These are phyloP conservation scores for Mycosphaerella arachidis DNA, from an alignment of 2,329 filamentous ascomycete genomes.

Conservation along the genomic window DNA sequence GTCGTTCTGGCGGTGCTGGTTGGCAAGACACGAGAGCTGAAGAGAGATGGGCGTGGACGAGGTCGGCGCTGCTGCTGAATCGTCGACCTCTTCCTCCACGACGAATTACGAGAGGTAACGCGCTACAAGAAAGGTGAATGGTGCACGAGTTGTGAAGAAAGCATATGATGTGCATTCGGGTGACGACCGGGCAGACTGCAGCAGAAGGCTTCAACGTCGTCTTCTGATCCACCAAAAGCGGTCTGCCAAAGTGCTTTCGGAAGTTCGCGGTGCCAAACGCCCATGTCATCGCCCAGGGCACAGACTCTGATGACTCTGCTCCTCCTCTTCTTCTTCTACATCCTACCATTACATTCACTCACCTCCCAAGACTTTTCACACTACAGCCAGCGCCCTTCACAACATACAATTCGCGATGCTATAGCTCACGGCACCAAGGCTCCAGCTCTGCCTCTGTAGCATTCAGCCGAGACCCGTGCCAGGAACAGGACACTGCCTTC, in stretches of 20 bases:
- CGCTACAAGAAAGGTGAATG: background rate
- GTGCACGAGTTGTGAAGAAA: background rate
- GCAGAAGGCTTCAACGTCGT: background rate
- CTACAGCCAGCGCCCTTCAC: background rate
- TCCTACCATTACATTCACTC: background rate
- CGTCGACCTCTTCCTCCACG: background rate
- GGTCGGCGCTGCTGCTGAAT: background rate
- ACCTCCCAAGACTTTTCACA: background rate
- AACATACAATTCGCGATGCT: background rate
- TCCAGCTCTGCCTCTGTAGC: background rate
- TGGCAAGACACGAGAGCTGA: background rate
- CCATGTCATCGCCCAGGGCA: background rate
- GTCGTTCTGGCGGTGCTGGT: background rate
- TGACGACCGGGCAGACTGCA: background rate
- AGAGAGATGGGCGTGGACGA: background rate
- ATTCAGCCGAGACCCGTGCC: background rate
- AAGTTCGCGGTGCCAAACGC: background rate
- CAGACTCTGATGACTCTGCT: no score
- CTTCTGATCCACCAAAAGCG: background rate
- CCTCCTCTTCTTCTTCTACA: background rate
- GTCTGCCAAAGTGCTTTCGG: background rate
- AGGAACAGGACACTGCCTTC: background rate
- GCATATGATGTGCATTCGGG: background rate
- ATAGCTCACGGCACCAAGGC: background rate
- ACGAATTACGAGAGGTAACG: background rate